phyloP scores from a whole-genome alignment of 1,284 basidiomycete genomes.

The Ustilago cynodontis region DNA sequence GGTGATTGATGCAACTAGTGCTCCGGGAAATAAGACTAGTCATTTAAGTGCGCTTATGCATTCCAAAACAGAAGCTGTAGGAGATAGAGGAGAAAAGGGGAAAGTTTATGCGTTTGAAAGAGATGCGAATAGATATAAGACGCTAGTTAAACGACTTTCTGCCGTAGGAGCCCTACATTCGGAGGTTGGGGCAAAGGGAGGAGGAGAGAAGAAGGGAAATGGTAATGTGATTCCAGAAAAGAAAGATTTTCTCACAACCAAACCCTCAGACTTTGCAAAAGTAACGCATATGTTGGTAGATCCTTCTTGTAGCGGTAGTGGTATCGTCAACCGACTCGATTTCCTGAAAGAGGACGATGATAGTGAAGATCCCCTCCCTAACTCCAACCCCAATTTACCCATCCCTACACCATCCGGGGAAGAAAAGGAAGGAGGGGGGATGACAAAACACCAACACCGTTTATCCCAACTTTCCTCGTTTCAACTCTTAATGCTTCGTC shows the following conservation, averaged over 20 bases:
- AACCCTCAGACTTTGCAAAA: slow-evolving; percentile 22
- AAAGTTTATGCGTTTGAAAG: slow-evolving; percentile 61
- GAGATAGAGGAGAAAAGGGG: neutral
- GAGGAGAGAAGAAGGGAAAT: slow-evolving; percentile 10
- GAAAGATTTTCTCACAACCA: slow-evolving; percentile 59
- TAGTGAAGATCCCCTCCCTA: slow-evolving; percentile 19
- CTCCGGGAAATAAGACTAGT: slow-evolving; percentile 98
- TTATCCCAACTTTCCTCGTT: slow-evolving; percentile 52
- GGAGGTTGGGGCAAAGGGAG: neutral
- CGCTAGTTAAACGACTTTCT: slow-evolving; percentile 24
- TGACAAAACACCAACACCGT: slow-evolving; percentile 18
- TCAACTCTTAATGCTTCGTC: slow-evolving; percentile 91
- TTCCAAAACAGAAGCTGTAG: no score
- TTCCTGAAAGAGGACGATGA: slow-evolving; percentile 55
- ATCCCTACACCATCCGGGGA: no score
- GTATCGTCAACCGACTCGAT: slow-evolving; percentile 66
- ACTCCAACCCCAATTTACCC: neutral
- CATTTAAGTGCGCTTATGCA: slow-evolving; percentile 82
- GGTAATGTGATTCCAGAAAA: slow-evolving; percentile 53
- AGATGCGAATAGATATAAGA: slow-evolving; percentile 39
- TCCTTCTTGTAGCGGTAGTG: slow-evolving; percentile 63
- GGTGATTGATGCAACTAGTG: slow-evolving; percentile 94
- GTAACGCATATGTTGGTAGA: slow-evolving; percentile 66
- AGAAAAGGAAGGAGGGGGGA: neutral
- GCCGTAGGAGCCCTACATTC: slow-evolving; percentile 26